Evolutionary conservation across 371 early-diverging fungal species (phyloP).

Genomic region (Mortierella sp.): DNA sequence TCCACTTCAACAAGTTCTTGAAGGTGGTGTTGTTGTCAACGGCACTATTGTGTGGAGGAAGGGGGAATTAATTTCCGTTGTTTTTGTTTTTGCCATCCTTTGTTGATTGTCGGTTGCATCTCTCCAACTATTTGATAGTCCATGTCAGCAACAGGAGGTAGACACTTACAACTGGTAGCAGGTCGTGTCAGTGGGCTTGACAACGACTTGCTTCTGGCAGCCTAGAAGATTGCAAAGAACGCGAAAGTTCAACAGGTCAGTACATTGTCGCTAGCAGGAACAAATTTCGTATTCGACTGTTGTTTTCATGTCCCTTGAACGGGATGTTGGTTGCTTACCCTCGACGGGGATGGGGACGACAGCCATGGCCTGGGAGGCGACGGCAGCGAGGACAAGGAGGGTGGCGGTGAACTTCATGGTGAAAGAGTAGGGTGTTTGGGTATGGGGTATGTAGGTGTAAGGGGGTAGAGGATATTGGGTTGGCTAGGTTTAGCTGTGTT

Average conservation of each 20-base stretch:
- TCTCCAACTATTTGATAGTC: too few relatives aligned
- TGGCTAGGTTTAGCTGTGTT: conserved; percentile 1
- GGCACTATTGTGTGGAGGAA: conserved; percentile 14
- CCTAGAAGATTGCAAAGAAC: background rate
- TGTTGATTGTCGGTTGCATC: too few relatives aligned
- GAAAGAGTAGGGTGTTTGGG: background rate
- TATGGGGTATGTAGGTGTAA: background rate
- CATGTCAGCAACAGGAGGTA: background rate
- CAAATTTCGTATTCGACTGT: too few relatives aligned
- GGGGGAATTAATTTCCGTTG: background rate
- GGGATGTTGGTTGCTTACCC: background rate
- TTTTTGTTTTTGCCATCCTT: background rate
- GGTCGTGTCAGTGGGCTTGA: conserved; percentile 35
- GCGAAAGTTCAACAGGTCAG: background rate
- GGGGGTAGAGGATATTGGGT: background rate
- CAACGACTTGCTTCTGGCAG: conserved; percentile 39
- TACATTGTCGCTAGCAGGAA: too few relatives aligned
- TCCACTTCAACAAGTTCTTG: conserved; percentile 23
- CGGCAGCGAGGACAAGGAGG: conserved; percentile 36
- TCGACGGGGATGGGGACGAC: conserved; percentile 43
- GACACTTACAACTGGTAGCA: conserved; percentile 38
- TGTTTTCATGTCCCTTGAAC: background rate
- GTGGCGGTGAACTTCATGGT: conserved; percentile 42
- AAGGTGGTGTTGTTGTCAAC: conserved; percentile 21
- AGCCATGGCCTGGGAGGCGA: conserved; percentile 46